Percentiles rank a stretch among this genome's conserved stretches.
Conservation (phyloP, 441 rosid genomes). For the Gossypium gossypioides region DNA sequence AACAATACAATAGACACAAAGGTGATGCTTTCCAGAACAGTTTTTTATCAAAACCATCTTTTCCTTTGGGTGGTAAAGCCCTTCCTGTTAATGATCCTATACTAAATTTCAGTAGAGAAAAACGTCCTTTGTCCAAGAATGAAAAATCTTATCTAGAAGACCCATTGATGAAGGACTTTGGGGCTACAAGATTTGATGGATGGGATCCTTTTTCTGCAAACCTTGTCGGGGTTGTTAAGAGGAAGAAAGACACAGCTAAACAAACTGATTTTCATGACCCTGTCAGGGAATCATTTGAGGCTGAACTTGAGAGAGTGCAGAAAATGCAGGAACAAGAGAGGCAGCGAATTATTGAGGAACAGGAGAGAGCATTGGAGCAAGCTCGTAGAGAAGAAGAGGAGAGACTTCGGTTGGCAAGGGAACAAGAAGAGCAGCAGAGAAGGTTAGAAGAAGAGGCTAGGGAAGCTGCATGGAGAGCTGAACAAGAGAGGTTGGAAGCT, state of each 20-base stretch:
- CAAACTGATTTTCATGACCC: constrained; percentile 85
- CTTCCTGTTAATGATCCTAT: constrained; percentile 39
- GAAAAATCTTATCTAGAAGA: constrained; percentile 66
- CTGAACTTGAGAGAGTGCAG: constrained; percentile 95
- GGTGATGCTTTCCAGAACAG: constrained; percentile 30
- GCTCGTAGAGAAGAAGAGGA: constrained; percentile 87
- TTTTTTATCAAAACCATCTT: constrained; percentile 32
- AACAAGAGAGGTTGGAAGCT: constrained; percentile 71
- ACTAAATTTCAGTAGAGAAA: constrained; percentile 53
- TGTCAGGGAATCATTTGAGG: constrained; percentile 92
- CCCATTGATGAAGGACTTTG: constrained; percentile 53
- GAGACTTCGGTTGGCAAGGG: constrained; percentile 57
- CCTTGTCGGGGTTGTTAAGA: constrained; percentile 62
- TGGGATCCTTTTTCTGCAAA: constrained; percentile 59
- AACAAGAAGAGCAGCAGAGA: constrained; percentile 63
- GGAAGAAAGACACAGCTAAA: constrained; percentile 65
- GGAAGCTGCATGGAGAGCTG: constrained; percentile 82
- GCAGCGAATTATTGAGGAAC: constrained; percentile 59
- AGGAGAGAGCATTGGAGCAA: constrained; percentile 71
- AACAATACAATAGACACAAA: constrained; percentile 40
- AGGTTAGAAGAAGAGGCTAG: constrained; percentile 79
- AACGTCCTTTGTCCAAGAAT: constrained; percentile 41
- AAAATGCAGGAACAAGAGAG: constrained; percentile 91
- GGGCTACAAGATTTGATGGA: constrained; percentile 49
- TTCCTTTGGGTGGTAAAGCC: constrained; percentile 38